A percentile compares a stretch with the other conserved stretches of the same genome.
Conservation (phyloP, 139 green algal species). For the Diplosphaera chodatii region DNA sequence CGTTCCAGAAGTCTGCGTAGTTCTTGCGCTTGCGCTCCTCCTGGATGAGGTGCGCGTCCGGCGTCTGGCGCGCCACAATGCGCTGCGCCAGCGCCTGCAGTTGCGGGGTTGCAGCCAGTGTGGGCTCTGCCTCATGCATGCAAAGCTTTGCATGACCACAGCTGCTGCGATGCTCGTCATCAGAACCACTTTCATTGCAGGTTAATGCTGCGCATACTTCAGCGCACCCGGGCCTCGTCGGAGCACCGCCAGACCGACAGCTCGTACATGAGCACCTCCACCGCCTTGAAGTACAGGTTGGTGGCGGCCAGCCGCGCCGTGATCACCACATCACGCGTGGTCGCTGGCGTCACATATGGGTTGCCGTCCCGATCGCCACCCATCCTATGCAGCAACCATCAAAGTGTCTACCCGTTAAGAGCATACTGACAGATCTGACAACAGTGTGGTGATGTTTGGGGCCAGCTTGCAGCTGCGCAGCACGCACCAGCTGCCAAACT, state of each 20-base stretch:
- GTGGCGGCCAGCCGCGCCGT: slow-evolving; percentile 65
- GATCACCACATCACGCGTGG: slow-evolving; percentile 85
- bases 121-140: no score
- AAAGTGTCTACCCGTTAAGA: background rate
- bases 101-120: no score
- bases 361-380: slow-evolving; percentile 94
- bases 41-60: slow-evolving; percentile 33
- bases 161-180: no score
- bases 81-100: slow-evolving; percentile 33
- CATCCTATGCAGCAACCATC: slow-evolving; percentile 54
- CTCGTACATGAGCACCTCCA: slow-evolving; percentile 87
- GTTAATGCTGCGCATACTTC: no score
- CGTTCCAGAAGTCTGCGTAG: slow-evolving; percentile 49
- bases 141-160: no score
- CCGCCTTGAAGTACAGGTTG: slow-evolving; percentile 48
- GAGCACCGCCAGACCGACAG: slow-evolving; percentile 89
- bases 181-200: no score
- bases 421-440: no score
- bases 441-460: no score
- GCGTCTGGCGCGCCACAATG: slow-evolving; percentile 29
- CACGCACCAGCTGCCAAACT: slow-evolving; percentile 34
- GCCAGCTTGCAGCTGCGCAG: no score
- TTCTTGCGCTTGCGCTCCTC: slow-evolving; percentile 79
- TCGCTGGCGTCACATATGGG: slow-evolving; percentile 81
- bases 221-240: slow-evolving; percentile 46